Evolutionary conservation across 2,329 filamentous ascomycete genomes (phyloP), one percentile per base, ranked within the genome.

Genomic region (Aspergillus melleus): DNA sequence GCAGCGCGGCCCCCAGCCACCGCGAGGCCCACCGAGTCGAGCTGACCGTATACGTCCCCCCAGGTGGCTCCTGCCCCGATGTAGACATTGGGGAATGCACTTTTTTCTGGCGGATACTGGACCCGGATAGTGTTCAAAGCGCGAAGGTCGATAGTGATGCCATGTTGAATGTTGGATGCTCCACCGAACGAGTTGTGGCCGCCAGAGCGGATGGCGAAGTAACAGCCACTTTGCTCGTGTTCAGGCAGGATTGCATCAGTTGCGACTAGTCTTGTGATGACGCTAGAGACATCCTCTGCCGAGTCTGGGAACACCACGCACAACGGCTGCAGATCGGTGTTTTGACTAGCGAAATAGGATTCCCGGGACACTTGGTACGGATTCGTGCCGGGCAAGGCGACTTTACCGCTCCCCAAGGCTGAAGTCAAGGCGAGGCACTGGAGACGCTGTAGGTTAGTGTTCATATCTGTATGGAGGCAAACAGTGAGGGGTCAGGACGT

Each of bases 1-100:
- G 60, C 59, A 14, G 58, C 65, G 36, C 70, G 65, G 2, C 68
- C 70, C 6, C 69, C 68, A 16, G 63, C 58, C 1, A 69, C 68
- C 16, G 65, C 51, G 16, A 70, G 55, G 20, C 59, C 49, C 2
- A 61, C 22, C 9, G 60, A 54, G 26, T 68, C 67, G 16, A 69
- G 65, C 4, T 20, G 20, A 2, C 19, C 6, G 50, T 66, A 66
- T 6, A 62, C 63, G 0, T 62, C 57, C 3, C 55, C 57, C 63
- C 63, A 64, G n/a, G 57, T 65, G 4, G 55, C 47, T 2, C 64
- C 64, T 4, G 16, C 47, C 1, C 64, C 64, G 26, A 65, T 32
- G 4, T 29, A 55, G 20, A 53, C 52, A 0, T 30, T 52, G 19
- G 22, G 2, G 10, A 36, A 6, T 55, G n/a, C 56, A 42, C n/a